These are phyloP conservation scores for Erodium maritimum DNA, from an alignment of 345 rosid genomes.

Conservation along the genomic window DNA sequence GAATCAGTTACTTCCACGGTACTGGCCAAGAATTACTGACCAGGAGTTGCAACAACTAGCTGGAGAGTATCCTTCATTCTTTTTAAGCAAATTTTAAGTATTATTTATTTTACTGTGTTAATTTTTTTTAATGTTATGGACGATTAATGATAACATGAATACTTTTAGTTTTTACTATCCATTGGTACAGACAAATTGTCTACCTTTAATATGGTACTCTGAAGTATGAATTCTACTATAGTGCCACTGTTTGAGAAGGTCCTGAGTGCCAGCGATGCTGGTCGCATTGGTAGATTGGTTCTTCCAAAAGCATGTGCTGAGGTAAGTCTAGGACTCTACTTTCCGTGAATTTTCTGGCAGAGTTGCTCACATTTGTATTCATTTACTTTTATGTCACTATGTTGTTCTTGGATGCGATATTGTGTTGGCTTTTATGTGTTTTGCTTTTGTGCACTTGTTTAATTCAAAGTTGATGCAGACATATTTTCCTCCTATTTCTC, in stretches of 20 bases:
- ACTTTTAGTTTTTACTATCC: background rate
- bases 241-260: constrained; percentile 91
- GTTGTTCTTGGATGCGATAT: background rate
- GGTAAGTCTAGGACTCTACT: constrained; percentile 31
- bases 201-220: constrained; percentile 27
- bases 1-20: constrained; percentile 81
- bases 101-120: background rate
- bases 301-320: constrained; percentile 98
- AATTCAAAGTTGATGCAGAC: constrained; percentile 43
- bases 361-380: too few relatives aligned
- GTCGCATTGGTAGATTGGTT: constrained; percentile 91
- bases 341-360: constrained; percentile 1
- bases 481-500: constrained; percentile 81
- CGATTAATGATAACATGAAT: background rate
- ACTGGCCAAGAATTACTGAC: constrained; percentile 92
- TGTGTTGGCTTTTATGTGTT: background rate
- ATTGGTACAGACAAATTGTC: constrained; percentile 10
- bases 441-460: constrained; percentile 11
- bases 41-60: constrained; percentile 82
- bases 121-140: background rate
- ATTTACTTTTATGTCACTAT: constrained; percentile 1
- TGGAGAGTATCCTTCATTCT: constrained; percentile 69
- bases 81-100: constrained; percentile 1
- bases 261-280: constrained; percentile 96
- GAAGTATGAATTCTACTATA: constrained; percentile 66